Evolutionary conservation across 108 stramenopile genomes (phyloP).

Genomic region (Cyclostephanos invisitatus): DNA sequence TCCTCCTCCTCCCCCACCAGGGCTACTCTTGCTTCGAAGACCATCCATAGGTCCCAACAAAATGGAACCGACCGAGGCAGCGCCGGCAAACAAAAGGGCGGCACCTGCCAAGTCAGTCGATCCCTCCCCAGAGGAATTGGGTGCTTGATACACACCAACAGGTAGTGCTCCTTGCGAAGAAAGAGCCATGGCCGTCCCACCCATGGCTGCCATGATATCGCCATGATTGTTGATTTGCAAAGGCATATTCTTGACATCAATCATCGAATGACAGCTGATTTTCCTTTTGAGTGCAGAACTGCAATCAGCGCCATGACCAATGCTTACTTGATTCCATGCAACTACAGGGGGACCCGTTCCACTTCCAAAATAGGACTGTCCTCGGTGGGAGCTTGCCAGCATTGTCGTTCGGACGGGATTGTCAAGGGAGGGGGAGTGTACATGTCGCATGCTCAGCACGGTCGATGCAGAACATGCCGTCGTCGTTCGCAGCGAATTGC

Average conservation of each 20-base stretch:
- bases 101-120: constrained; percentile 24
- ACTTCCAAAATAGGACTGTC: constrained; percentile 24
- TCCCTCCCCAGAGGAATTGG: constrained; percentile 12
- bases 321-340: neutral
- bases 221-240: neutral
- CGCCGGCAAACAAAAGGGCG: constrained; percentile 26
- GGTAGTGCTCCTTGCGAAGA: constrained; percentile 5
- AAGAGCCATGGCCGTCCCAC: neutral
- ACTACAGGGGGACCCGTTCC: constrained; percentile 9
- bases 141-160: constrained; percentile 1
- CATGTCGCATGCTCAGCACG: constrained; percentile 4
- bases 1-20: constrained; percentile 29
- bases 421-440: constrained; percentile 1
- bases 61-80: constrained; percentile 21
- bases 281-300: neutral
- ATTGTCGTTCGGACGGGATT: neutral
- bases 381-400: constrained; percentile 1
- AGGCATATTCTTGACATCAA: neutral
- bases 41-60: constrained; percentile 28
- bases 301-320: neutral
- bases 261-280: neutral
- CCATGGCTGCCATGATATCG: neutral
- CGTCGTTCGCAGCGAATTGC: constrained; percentile 23
- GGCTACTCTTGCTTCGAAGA: constrained; percentile 6
- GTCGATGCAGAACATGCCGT: constrained; percentile 23